Evolutionary conservation across 495 filamentous ascomycete genomes (phyloP), one percentile per base, ranked within the genome.

Genomic region (Tuber aestivum): DNA sequence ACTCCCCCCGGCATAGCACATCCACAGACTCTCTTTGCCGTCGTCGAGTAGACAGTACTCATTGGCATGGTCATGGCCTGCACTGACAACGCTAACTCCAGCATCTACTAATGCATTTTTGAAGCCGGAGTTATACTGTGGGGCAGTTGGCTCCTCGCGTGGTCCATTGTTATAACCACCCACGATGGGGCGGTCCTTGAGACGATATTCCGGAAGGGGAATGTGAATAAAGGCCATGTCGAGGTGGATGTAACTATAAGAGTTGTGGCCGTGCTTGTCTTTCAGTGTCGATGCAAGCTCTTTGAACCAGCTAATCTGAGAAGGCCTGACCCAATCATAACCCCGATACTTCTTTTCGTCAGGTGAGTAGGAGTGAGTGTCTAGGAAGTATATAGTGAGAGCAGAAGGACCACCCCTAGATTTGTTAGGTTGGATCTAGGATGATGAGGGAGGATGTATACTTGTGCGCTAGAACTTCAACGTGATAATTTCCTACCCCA

Each of bases 171-270:
- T 65, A 87, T 89, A 92, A 8, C 87, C 81, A 3, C 93, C 94
- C 23, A 91, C 87, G 48, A 87, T 85, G 20, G 87, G 86, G 48
- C 84, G 82, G 45, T 86, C 82, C 18, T 84, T 76, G n/a, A 83
- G 78, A 27, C 87, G 86, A 79, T 97, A 97, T 83, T 99, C 95
- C 0, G 95, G 94, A 21, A 99, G 86, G 3, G 95, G 95, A 71
- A 99, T 99, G 79, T 99, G 95, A 76, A 98, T 96, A 82, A 99
- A 99, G 0, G 96, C 94, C 84, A 98, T 89, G 83, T 98, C 92
- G 88, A 98, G 93, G 82, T 97, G 96, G 75, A 94, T 92, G 82
- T 94, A 92, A 0, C 91, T 90, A 84, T 98, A 98, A 27, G 76
- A 72, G 27, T 73, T 71, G 78, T 92, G 90, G 74, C 87, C 88